These are phyloP conservation scores for Lachnellula cervina DNA, from an alignment of 2,329 filamentous ascomycete genomes.

Conservation along the genomic window DNA sequence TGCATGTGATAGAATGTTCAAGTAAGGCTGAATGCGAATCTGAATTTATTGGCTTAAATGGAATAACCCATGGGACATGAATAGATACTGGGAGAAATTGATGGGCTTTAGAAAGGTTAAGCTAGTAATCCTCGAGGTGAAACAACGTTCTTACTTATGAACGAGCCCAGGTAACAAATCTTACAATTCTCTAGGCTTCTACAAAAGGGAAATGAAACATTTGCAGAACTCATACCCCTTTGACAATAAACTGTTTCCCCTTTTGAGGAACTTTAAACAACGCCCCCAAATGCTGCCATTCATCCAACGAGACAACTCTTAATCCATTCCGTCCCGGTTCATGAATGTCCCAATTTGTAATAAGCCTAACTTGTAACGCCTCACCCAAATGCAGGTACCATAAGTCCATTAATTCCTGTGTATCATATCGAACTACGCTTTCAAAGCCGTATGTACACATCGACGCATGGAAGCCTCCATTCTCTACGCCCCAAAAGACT, in stretches of 20 bases:
- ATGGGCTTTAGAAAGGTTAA: neutral
- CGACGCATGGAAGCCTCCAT: slow-evolving; percentile 87
- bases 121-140: neutral
- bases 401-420: neutral
- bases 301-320: neutral
- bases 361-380: neutral
- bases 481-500: slow-evolving; percentile 77
- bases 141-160: neutral
- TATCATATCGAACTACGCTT: neutral
- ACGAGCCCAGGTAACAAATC: neutral
- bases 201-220: neutral
- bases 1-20: too few relatives aligned
- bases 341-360: neutral
- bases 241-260: neutral
- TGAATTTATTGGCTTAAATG: too few relatives aligned
- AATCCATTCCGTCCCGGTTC: neutral
- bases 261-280: neutral
- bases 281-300: neutral
- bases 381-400: neutral
- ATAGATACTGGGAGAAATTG: too few relatives aligned
- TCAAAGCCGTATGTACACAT: slow-evolving; percentile 75
- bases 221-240: neutral
- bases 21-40: too few relatives aligned
- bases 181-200: neutral
- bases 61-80: too few relatives aligned